These are phyloP conservation scores for Amphirosellinia nigrospora DNA, from an alignment of 495 filamentous ascomycete genomes.

Conservation along the genomic window DNA sequence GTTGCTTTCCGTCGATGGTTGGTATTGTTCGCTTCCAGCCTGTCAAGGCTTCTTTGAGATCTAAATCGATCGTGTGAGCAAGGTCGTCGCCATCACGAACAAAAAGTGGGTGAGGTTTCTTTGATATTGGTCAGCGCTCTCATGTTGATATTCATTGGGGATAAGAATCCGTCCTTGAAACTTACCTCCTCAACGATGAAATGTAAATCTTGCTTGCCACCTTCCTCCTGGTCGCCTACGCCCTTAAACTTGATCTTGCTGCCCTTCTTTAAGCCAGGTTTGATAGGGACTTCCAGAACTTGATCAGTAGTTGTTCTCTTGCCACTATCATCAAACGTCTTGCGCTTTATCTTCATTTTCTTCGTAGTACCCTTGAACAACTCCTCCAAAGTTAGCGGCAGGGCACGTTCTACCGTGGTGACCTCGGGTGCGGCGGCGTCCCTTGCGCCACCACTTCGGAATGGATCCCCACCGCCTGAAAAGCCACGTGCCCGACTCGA, in stretches of 20 bases:
- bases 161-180: background rate
- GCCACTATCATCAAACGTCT: constrained; percentile 85
- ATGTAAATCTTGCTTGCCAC: constrained; percentile 94
- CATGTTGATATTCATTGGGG: constrained; percentile 4
- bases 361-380: constrained; percentile 83
- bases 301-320: constrained; percentile 87
- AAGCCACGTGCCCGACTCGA: constrained; percentile 48
- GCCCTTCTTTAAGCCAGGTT: constrained; percentile 91
- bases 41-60: constrained; percentile 95
- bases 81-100: constrained; percentile 87
- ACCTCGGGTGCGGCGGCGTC: constrained; percentile 80
- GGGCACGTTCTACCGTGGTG: constrained; percentile 83
- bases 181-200: constrained; percentile 93
- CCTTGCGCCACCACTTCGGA: constrained; percentile 47
- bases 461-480: constrained; percentile 49
- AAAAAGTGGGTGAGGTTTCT: constrained; percentile 86
- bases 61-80: constrained; percentile 73
- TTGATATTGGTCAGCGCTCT: constrained; percentile 31
- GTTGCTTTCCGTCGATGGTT: constrained; percentile 91
- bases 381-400: constrained; percentile 85
- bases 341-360: constrained; percentile 97
- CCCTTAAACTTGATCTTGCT: constrained; percentile 98
- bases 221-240: constrained; percentile 95
- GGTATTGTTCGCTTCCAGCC: constrained; percentile 89
- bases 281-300: constrained; percentile 90